These are phyloP conservation scores for Ceratocystis huliohia DNA, from an alignment of 2,329 filamentous ascomycete species.

Conservation along the genomic window DNA sequence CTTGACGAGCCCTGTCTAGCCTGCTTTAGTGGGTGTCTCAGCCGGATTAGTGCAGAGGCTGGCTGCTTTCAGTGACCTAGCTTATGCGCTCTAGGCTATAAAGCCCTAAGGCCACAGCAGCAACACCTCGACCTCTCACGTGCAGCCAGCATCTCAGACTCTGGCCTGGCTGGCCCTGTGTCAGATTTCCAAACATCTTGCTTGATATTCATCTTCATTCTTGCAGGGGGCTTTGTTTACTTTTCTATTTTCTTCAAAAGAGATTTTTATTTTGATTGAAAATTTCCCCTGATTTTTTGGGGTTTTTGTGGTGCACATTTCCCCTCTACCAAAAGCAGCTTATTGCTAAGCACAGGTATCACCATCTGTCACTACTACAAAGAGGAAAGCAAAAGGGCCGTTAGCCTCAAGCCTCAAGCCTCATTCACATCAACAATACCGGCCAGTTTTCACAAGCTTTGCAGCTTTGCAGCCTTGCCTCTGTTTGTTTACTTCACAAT, in stretches of 20 bases:
- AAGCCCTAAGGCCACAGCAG: no score
- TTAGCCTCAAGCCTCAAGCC: neutral
- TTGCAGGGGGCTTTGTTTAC: conserved; percentile 8
- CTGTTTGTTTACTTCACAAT: neutral
- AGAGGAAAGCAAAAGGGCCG: neutral
- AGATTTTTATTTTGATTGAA: neutral
- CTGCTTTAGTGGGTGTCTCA: neutral
- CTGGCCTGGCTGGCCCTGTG: neutral
- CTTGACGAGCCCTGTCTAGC: neutral
- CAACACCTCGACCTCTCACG: no score
- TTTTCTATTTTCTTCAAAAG: neutral
- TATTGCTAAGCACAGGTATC: neutral
- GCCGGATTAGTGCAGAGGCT: neutral
- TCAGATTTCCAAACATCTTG: neutral
- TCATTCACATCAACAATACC: neutral
- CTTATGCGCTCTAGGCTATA: neutral
- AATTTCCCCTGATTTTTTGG: conserved; percentile 3
- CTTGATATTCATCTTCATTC: neutral
- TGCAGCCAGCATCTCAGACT: neutral
- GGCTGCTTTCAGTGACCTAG: neutral
- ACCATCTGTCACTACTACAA: neutral
- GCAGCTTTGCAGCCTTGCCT: neutral
- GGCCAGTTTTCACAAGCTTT: neutral
- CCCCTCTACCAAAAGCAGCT: neutral
- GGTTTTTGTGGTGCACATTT: neutral